These are phyloP conservation scores for Moniliophthora roreri DNA, from an alignment of 1,284 basidiomycete species.

Conservation along the genomic window DNA sequence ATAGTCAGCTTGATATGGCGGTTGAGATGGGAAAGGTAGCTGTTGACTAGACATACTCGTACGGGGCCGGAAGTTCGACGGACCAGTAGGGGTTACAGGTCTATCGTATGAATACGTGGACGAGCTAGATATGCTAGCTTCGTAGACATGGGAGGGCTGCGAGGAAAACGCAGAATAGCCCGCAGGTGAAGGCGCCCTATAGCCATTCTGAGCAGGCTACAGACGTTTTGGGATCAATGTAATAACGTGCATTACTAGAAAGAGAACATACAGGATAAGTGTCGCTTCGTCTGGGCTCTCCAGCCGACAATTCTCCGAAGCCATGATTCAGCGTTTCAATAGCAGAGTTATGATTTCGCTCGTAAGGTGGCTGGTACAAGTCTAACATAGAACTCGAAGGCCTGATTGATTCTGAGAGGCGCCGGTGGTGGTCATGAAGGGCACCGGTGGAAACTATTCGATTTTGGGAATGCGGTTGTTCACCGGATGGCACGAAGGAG, in stretches of 20 bases:
- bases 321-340: constrained; percentile 58
- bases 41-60: constrained; percentile 29
- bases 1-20: constrained; percentile 53
- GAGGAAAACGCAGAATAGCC: constrained; percentile 30
- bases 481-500: constrained; percentile 62
- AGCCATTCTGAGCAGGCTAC: constrained; percentile 37
- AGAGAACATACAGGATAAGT: constrained; percentile 58
- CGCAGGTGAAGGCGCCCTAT: constrained; percentile 41
- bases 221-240: constrained; percentile 5
- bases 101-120: constrained; percentile 32
- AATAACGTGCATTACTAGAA: constrained; percentile 6
- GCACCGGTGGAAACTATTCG: constrained; percentile 37
- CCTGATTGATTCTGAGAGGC: constrained; percentile 49
- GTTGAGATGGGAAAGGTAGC: constrained; percentile 30
- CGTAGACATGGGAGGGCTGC: constrained; percentile 26
- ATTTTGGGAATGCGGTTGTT: constrained; percentile 30
- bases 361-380: constrained; percentile 76
- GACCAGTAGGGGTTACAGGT: constrained; percentile 34
- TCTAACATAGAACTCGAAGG: constrained; percentile 61
- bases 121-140: constrained; percentile 11
- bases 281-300: constrained; percentile 49
- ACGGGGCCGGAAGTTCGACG: constrained; percentile 29
- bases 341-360: constrained; percentile 37
- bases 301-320: constrained; percentile 66
- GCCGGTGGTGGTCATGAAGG: constrained; percentile 39